These are phyloP conservation scores for Dendrobium catenatum DNA, from an alignment of 106 monocot genomes.

Conservation along the genomic window DNA sequence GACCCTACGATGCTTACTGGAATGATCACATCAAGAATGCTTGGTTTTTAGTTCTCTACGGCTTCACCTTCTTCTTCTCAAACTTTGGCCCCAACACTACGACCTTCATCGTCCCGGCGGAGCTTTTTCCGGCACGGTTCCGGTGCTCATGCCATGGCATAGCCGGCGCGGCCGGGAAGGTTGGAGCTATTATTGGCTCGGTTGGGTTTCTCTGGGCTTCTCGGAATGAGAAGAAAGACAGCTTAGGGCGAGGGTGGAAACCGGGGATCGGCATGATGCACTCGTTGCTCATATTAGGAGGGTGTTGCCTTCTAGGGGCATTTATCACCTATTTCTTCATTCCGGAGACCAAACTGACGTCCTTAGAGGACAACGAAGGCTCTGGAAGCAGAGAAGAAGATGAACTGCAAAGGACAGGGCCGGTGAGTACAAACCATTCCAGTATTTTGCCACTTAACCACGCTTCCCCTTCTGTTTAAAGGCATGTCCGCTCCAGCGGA, in stretches of 20 bases:
- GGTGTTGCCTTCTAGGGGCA: conserved; percentile 22
- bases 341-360: conserved; percentile 31
- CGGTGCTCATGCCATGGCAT: conserved; percentile 74
- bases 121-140: conserved; percentile 64
- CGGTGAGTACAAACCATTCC: too few relatives aligned
- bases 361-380: conserved; percentile 38
- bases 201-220: conserved; percentile 61
- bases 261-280: conserved; percentile 35
- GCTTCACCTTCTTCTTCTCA: conserved; percentile 79
- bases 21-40: conserved; percentile 22
- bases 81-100: conserved; percentile 87
- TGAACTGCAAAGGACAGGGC: too few relatives aligned
- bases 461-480: too few relatives aligned
- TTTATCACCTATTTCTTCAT: conserved; percentile 24
- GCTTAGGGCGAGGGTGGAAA: not conserved
- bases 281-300: conserved; percentile 21
- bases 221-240: not conserved
- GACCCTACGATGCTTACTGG: conserved; percentile 12
- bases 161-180: conserved; percentile 64
- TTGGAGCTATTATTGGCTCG: conserved; percentile 64
- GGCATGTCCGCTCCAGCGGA: too few relatives aligned
- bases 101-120: conserved; percentile 83
- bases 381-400: not conserved
- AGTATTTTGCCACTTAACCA: too few relatives aligned
- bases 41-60: conserved; percentile 58